Base-by-base conservation (phyloP, 1,139 yeast species). In the Arxiozyma heterogenica region DNA sequence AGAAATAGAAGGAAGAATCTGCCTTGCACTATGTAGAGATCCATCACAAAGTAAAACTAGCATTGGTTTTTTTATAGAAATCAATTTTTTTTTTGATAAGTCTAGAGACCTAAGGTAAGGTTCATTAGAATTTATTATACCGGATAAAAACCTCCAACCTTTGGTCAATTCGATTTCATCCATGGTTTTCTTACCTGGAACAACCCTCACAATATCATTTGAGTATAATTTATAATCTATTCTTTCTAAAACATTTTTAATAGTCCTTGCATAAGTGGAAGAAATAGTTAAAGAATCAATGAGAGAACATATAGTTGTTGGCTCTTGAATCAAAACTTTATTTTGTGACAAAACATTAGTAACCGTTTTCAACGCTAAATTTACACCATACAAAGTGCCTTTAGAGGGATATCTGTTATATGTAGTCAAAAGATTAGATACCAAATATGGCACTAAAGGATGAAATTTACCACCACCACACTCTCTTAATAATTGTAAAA, bases 1-100 rank as follows among this genome's bases (percentile, higher is more conserved):
- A 50, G 64, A 57, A 34, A 67, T 50, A 1, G 67, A 58, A 18
- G 69, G 70, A 47, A 63, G 55, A 22, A 67, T 64, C n/a, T 58
- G 57, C 27, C 56, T 55, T 3, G 67, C 59, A 21, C 64, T 67
- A 22, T 62, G 58, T 25, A 67, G 50, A 17, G 59, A 58, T 3
- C 69, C 70, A 50, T 67, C 71, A 51, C 59, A 58, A 7, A 66
- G 58, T 12, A 67, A 54, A 3, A 64, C 68, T 20, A 63, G 46
- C 52, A 61, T 53, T 9, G 59, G 59, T n/a, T 57, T 58, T 45
- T 60, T 60, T 17, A 64, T 53, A 1, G 65, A 58, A 15, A 67
- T 57, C 15, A 67, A 53, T 49, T 65, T 65, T 44, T 62, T 61
- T 38, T 59, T 54, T n/a, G 59, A 58, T 3, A 66, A 30, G 17